Base-by-base conservation (phyloP, 192 early-diverging fungal species). In the Gryganskiella cystojenkinii region DNA sequence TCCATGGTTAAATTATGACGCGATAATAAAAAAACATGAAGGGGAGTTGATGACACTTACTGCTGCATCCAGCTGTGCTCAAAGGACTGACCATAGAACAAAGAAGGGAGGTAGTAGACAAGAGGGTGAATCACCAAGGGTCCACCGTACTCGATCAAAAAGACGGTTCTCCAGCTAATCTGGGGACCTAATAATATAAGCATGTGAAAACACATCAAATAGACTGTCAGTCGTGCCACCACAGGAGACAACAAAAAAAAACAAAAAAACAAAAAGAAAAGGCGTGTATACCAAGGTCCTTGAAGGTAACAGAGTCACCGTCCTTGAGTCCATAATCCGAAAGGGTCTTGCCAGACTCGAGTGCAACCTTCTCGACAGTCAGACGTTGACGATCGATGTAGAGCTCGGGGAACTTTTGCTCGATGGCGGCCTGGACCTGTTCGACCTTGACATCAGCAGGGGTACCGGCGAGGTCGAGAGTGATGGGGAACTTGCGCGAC, bases 131-230 rank as follows among this genome's bases (percentile, higher is more conserved):
- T 80, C 33, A 95, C 44, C 57, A 99, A 71, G 25, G 97, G 97
- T 44, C 97, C 97, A 44, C 91, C 70, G 56, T 99, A 99, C 81
- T 99, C 97, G 61, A 97, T 89, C 69, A 95, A 83, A 69, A 97
- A 99, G 51, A 97, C 96, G 20, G 93, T 94, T 59, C 86, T 85
- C 97, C 97, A 99, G 61, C 95, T 92, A 62, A 97, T 91, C 81
- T 99, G 97, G 17, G 93, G 94, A 11, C 95, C 91, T 82, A n/a
- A n/a, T n/a, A n/a, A n/a, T n/a, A n/a, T n/a, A n/a, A n/a, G n/a
- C n/a, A n/a, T n/a, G n/a, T n/a, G n/a, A n/a, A n/a, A n/a, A n/a
- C n/a, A n/a, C n/a, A n/a, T n/a, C n/a, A n/a, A n/a, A n/a, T n/a
- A n/a, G n/a, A n/a, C n/a, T n/a, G n/a, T n/a, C n/a, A n/a, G n/a